phyloP scores from a whole-genome alignment of 805 yeast species.

The Saccharomycopsis sp. region DNA sequence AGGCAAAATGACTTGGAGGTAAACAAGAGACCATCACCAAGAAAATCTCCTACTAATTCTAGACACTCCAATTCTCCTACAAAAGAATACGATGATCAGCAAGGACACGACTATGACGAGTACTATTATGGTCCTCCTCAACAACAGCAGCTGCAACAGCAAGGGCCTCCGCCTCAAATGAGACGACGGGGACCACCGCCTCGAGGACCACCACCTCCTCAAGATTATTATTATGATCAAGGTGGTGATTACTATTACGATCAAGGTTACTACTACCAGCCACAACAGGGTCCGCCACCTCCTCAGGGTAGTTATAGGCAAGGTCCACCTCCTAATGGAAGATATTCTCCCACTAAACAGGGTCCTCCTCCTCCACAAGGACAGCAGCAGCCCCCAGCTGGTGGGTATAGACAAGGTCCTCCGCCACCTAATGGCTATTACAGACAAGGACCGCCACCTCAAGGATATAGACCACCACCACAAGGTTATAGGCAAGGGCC shows the following conservation, averaged over 20 bases:
- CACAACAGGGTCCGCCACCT: conserved; percentile 16
- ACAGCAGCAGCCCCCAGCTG: conserved; percentile 1
- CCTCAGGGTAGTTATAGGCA: conserved; percentile 1
- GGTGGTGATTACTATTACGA: conserved; percentile 3
- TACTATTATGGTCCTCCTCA: conserved; percentile 26
- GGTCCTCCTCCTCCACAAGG: conserved; percentile 18
- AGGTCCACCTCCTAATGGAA: conserved; percentile 7
- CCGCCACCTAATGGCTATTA: conserved; percentile 7
- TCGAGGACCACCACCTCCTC: conserved; percentile 11
- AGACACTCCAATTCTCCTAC: not conserved
- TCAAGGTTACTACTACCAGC: conserved; percentile 11
- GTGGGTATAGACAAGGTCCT: not conserved
- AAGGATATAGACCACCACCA: conserved; percentile 14
- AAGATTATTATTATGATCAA: conserved; percentile 2
- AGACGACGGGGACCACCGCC: conserved; percentile 18
- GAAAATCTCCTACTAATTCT: not conserved
- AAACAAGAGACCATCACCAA: too few relatives aligned
- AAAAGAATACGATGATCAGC: conserved; percentile 9
- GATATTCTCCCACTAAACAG: too few relatives aligned
- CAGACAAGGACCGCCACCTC: conserved; percentile 14
- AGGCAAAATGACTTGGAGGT: not conserved
- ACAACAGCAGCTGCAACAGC: conserved; percentile 20
- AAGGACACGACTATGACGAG: not conserved
- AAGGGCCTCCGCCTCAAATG: conserved; percentile 8
- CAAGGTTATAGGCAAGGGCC: conserved; percentile 6